Base-by-base conservation (phyloP, 306 rosid genomes). In the Gillenia trifoliata region DNA sequence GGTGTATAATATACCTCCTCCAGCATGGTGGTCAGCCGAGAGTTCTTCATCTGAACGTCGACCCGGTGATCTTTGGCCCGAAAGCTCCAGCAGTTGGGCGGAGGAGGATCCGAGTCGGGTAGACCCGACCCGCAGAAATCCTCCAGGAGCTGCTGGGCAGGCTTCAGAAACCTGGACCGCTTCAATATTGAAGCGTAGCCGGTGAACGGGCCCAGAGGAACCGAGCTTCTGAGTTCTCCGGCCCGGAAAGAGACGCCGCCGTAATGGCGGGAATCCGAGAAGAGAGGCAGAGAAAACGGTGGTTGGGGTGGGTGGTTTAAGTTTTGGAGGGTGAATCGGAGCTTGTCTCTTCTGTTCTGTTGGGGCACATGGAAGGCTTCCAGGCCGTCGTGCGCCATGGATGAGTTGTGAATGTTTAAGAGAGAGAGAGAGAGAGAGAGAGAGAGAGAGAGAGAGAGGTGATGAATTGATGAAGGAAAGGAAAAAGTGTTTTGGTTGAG, bases 71-170 rank as follows among this genome's bases (percentile, higher is more conserved):
- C 72, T 25, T 59, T 65, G 41, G 20, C 67, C n/a, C 61, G 4
- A 15, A 20, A 30, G 45, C n/a, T 61, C 29, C 64, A 41, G 20
- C 20, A 34, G 40, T 68, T 55, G 5, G 11, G 29, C 12, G 41
- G 11, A 5, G 50, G 52, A 28, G 64, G 64, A 29, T 29, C 50
- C 20, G 60, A 41, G 4, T 49, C 61, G 26, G 65, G 8, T 8
- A 25, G 30, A 74, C 38, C 78, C 29, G 72, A 50, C 16, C 79
- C 73, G 26, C 68, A 75, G 30, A 68, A 68, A 26, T 80, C 76
- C 6, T 75, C 73, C 0, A 80, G 79, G 22, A 75, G 76, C 25
- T 80, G 79, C 54, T 80, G 83, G 2, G 83, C 83, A 54, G 83
- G 79, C 38, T 75, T 80, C 10, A 80, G 68, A 55, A 69, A 80